Evolutionary conservation across 148 eudicot genomes (phyloP).

Genomic region (Silene conica): DNA sequence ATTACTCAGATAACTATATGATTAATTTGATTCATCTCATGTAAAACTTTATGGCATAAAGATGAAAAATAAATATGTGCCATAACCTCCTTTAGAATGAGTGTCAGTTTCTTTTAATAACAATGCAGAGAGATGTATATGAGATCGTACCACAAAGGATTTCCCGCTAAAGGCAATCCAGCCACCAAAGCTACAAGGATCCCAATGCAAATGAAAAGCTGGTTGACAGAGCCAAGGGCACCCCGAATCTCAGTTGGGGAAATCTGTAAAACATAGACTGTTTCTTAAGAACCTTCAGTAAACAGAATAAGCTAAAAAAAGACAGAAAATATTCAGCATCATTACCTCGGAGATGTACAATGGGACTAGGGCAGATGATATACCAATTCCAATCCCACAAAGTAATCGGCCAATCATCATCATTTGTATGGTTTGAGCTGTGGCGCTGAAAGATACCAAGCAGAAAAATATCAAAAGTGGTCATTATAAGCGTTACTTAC

Average conservation of each 20-base stretch:
- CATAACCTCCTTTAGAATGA: neutral
- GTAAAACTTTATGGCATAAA: too few species aligned
- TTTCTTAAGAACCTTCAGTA: conserved; percentile 14
- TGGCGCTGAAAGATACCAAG: conserved; percentile 48
- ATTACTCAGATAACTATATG: too few species aligned
- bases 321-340: neutral
- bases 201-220: conserved; percentile 88
- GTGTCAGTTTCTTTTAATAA: neutral
- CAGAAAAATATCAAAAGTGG: conserved; percentile 19
- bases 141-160: conserved; percentile 66
- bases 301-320: neutral
- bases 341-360: conserved; percentile 91
- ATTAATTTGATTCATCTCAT: too few species aligned
- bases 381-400: conserved; percentile 93
- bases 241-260: conserved; percentile 99
- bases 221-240: conserved; percentile 95
- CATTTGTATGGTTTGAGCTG: conserved; percentile 67
- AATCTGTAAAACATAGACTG: conserved; percentile 46
- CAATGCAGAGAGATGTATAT: conserved; percentile 3
- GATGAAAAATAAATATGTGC: neutral
- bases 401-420: conserved; percentile 92
- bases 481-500: neutral
- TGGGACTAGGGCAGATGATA: conserved; percentile 95
- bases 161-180: conserved; percentile 88
- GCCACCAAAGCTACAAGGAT: conserved; percentile 92